Base-by-base conservation (phyloP, 177 flowering plant species). In the Vitis hybrid region DNA sequence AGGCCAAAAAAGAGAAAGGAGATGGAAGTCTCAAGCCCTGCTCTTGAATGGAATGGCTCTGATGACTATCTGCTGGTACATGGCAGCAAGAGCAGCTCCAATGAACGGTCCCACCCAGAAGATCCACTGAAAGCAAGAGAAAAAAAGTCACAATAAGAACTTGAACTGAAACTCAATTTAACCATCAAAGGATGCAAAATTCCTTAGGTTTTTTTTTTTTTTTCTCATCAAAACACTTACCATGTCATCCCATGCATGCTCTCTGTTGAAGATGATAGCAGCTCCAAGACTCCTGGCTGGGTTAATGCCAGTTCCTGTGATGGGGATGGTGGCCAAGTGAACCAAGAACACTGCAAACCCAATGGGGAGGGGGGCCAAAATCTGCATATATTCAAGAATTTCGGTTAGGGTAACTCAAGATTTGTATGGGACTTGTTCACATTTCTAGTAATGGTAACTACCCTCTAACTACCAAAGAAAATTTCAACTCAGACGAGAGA, bases 281-380 rank as follows among this genome's bases (percentile, higher is more conserved):
- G 94, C 97, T 59, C 97, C 97, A 50, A 89, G 91, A 78, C 92
- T 88, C 81, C 97, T 86, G 14, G 97, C 97, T 50, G 94, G 97
- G 89, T 92, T 92, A 65, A 92, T 91, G 66, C 97, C 97, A 16
- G 97, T 91, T 74, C 94, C 93, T 2, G 97, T 91, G 76, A 91
- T 90, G 72, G 97, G 97, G 76, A 91, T 91, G 78, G 97, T 91
- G 31, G 97, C 94, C 86, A 91, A 80, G 71, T 91, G 97, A 50
- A 91, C 97, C 87, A 91, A 79, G 80, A 91, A 91, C 68, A 91
- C 94, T 29, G 97, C 97, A 74, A 91, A 91, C 65, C 97, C 97
- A 64, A 91, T 91, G 13, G 97, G 97, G 13, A 91, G 87, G 10
- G 97, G 97, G 45, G 97, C 97, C 88, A 92, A 82, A 59, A 92